phyloP scores from a whole-genome alignment of 2,329 filamentous ascomycete genomes.

The Didymella glomerata region DNA sequence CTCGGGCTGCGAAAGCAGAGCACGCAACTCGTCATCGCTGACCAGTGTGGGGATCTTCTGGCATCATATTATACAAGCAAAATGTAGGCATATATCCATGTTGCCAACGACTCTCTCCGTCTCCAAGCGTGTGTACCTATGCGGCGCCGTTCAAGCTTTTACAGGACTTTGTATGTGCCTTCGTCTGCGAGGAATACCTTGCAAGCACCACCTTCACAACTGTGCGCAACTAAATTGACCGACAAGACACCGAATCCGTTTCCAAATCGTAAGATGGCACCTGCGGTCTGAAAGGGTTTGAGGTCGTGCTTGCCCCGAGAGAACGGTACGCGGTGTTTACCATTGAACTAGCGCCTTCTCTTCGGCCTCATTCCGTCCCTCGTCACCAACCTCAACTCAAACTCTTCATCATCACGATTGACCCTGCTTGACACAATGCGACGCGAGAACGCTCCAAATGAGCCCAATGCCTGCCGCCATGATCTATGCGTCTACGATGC shows the following conservation, averaged over 20 bases:
- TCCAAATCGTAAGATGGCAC: background rate
- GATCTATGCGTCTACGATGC: background rate
- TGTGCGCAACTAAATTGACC: background rate
- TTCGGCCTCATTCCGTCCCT: conserved; percentile 4
- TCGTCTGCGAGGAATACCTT: background rate
- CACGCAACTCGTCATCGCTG: background rate
- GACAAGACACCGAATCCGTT: background rate
- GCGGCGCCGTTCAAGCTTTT: background rate
- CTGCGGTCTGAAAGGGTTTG: background rate
- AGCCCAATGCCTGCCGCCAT: background rate
- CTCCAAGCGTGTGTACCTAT: background rate
- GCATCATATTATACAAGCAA: background rate
- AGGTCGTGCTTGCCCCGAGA: conserved; percentile 2
- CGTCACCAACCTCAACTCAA: background rate
- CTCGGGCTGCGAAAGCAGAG: background rate
- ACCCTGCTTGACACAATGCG: background rate
- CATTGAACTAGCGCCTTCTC: conserved; percentile 27
- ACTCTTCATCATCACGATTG: background rate
- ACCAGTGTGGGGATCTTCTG: background rate
- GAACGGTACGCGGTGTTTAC: conserved; percentile 6
- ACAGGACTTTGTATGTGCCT: no score
- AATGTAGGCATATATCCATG: background rate
- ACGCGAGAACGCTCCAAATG: background rate
- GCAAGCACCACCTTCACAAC: background rate
- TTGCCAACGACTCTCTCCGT: background rate